Percentiles rank a stretch among this genome's conserved stretches.
Conservation (phyloP, 192 early-diverging fungal genomes). For the Coemansia sp. region DNA sequence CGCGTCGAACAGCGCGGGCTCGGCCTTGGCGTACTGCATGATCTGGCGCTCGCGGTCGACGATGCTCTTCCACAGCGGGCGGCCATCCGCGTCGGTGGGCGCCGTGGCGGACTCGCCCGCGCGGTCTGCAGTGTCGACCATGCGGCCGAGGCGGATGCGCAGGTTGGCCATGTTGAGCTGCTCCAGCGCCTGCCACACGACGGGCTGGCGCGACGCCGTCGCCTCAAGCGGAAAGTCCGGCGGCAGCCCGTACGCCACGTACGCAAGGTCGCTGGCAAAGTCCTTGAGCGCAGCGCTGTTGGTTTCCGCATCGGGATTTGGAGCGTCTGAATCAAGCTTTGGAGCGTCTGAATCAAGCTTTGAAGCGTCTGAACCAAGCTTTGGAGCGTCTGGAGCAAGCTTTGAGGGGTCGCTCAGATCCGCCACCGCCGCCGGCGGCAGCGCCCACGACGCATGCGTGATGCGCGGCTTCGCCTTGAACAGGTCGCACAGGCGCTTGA, state of each 20-base stretch:
- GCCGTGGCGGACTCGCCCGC: conserved; percentile 4
- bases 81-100: conserved; percentile 10
- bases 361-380: too few species aligned
- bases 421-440: conserved; percentile 27
- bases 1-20: conserved; percentile 40
- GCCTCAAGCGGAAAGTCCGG: conserved; percentile 47
- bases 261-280: conserved; percentile 23
- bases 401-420: too few species aligned
- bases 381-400: too few species aligned
- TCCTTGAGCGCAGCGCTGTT: conserved; percentile 19
- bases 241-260: conserved; percentile 44
- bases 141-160: conserved; percentile 27
- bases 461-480: conserved; percentile 45
- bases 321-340: too few species aligned
- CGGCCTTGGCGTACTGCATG: conserved; percentile 28
- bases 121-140: conserved; percentile 3
- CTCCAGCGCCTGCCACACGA: conserved; percentile 48
- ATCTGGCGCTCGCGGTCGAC: conserved; percentile 35
- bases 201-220: conserved; percentile 23
- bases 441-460: conserved; percentile 30
- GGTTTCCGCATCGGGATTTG: too few species aligned
- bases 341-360: too few species aligned
- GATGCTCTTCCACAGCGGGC: conserved; percentile 35
- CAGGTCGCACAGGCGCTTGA: conserved; percentile 37
- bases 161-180: conserved; percentile 42